Evolutionary conservation across 1,139 yeast genomes (phyloP), one percentile per base, ranked within the genome.

Genomic region (Dujonia santamariae): DNA sequence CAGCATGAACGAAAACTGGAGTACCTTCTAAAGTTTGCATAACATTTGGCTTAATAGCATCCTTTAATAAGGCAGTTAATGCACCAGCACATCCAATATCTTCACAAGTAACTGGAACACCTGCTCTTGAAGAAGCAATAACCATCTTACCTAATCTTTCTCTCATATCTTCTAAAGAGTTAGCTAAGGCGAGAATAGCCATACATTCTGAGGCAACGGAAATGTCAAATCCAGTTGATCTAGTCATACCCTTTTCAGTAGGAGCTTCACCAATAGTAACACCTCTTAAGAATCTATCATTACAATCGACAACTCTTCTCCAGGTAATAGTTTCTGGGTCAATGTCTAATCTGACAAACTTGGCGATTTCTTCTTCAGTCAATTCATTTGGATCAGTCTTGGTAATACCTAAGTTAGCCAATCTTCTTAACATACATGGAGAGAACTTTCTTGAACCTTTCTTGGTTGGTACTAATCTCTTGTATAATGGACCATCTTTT

Each of bases 1-100:
- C 98, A 39, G 97, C 97, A 58, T 92, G 98, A 35, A 92, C 96
- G 51, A 92, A 82, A 28, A 92, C 98, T 23, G 98, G 98, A 18
- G 97, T 88, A 44, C 98, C 98, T 66, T 92, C 98, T 48, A 92
- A 75, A 36, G 97, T 87, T 67, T 92, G 98, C 98, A 92, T 92
- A 55, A 92, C 68, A 60, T 90, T 92, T 47, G 98, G 98, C 69
- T 92, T 90, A 56, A 92, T 85, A 28, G 98, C 97, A 58, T 92
- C 98, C 69, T 88, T 90, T 71, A 92, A 76, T 51, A 92, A 68
- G 9, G 97, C 98, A 42, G 97, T 85, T 58, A 92, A 72, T 16
- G 98, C 97, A 56, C 98, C 98, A 31, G 96, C 97, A 61, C 92
- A 84, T 30, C 98, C 97, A 48, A 92, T 76, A 55, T 92, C 98